Evolutionary conservation across 768 basidiomycete species (phyloP).

Genomic region (Phylloporus sp.): DNA sequence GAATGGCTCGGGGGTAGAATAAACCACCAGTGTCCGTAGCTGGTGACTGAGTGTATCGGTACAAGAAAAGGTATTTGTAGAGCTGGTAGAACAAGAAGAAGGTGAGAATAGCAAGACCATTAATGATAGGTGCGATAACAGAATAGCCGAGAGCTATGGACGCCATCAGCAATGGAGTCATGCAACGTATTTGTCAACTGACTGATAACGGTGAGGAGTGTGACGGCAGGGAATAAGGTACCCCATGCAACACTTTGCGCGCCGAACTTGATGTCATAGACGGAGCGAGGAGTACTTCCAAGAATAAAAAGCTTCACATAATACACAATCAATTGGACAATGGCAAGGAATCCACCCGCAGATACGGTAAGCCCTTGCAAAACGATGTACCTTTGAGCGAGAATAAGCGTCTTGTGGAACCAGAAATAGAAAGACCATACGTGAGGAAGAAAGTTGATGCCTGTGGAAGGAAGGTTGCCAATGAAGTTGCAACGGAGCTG

Average conservation of each 20-base stretch:
- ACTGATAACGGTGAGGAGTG: conserved; percentile 83
- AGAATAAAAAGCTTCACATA: conserved; percentile 87
- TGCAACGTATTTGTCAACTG: conserved; percentile 23
- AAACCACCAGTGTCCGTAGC: conserved; percentile 82
- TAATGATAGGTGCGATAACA: conserved; percentile 90
- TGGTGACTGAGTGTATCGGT: conserved; percentile 66
- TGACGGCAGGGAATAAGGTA: conserved; percentile 63
- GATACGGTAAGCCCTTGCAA: conserved; percentile 78
- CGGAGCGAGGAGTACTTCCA: conserved; percentile 83
- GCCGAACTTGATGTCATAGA: conserved; percentile 80
- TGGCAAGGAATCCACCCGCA: conserved; percentile 76
- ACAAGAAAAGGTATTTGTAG: conserved; percentile 87
- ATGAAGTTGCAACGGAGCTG: conserved; percentile 56
- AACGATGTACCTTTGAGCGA: conserved; percentile 57
- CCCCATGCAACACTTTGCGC: conserved; percentile 72
- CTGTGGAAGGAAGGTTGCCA: conserved; percentile 76
- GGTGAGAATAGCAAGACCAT: conserved; percentile 76
- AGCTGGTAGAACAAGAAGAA: conserved; percentile 83
- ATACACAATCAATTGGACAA: conserved; percentile 73
- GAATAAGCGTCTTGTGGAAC: neutral
- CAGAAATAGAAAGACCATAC: conserved; percentile 32
- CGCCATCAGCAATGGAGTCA: neutral
- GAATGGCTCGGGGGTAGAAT: conserved; percentile 93
- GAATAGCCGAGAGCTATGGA: conserved; percentile 68
- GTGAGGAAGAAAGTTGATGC: conserved; percentile 92